Evolutionary conservation across 345 rosid genomes (phyloP), one percentile per base, ranked within the genome.

Genomic region (Populus alba): DNA sequence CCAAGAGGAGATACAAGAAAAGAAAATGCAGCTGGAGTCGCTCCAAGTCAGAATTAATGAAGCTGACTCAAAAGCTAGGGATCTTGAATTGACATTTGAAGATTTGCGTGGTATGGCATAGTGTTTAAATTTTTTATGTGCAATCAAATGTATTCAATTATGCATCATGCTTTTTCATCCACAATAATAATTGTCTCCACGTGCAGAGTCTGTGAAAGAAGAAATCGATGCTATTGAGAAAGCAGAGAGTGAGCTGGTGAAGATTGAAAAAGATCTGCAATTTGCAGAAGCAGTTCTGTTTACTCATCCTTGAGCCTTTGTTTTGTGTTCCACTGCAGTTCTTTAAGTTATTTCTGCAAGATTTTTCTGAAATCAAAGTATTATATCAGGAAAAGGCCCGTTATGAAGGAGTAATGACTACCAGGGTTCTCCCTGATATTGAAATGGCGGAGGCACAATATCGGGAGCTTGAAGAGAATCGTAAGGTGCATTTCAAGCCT

Each of bases 241-340:
- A 69, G 93, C 98, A 75, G 98, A 96, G 87, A 78, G 75, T 72
- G 92, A 92, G 83, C 88, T 92, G 74, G 90, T 86, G 86, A 85
- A 83, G 82, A 89, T 90, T 68, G 98, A 93, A 83, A 86, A 83
- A 75, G 89, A 90, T 73, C 85, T 89, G 66, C 85, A 82, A 68
- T 78, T 86, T 68, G 91, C 91, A 6, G 90, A 88, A 87, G 83
- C 76, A 85, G 99, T 93, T 41, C 49, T 41, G 35, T 74, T 43
- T 62, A 69, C 71, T 78, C 80, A 37, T 38, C 51, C 76, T 66
- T 15, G 37, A 41, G 68, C 71, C 72, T 18, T 72, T 51, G 45
- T 38, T n/a, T 73, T 76, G 23, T 39, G 57, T 69, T 72, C 78
- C 38, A 38, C 67, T 76, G 70, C 66, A 69, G 45, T 18, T 51